Conservation (phyloP, 352 stramenopile species). For the Pythium brachiatum region DNA sequence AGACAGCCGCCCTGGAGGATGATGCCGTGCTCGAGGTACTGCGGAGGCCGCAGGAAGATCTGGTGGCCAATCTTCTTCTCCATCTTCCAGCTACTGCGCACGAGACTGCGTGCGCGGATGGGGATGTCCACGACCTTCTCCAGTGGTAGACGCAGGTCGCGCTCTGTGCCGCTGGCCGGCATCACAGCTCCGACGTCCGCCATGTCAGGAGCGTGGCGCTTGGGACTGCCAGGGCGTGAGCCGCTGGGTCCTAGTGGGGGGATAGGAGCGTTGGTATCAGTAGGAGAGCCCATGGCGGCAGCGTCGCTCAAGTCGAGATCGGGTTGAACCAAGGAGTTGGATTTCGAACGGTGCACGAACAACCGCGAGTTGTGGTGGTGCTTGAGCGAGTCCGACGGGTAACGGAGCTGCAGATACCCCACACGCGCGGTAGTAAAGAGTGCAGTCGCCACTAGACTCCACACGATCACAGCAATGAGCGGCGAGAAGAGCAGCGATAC, state of each 20-base stretch:
- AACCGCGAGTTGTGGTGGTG: constrained; percentile 16
- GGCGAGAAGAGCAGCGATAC: constrained; percentile 18
- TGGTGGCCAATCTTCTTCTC: constrained; percentile 28
- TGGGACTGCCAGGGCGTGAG: constrained; percentile 7
- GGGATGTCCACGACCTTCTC: constrained; percentile 28
- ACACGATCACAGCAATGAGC: constrained; percentile 6
- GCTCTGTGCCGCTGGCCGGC: constrained; percentile 16
- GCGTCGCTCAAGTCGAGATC: constrained; percentile 6
- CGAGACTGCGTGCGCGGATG: constrained; percentile 27
- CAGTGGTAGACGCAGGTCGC: constrained; percentile 22
- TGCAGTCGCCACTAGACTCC: constrained; percentile 19
- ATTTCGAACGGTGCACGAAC: constrained; percentile 12
- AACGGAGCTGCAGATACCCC: constrained; percentile 13
- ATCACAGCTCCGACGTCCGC: neutral
- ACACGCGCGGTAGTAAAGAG: constrained; percentile 6
- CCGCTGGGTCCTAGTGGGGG: neutral
- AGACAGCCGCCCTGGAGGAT: constrained; percentile 24
- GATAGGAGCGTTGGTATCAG: neutral
- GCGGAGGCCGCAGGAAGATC: constrained; percentile 25
- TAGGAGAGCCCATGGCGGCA: neutral
- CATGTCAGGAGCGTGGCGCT: neutral
- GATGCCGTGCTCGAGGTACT: constrained; percentile 31
- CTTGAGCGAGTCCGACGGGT: constrained; percentile 4
- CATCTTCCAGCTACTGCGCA: constrained; percentile 26
- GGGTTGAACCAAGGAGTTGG: constrained; percentile 20